phyloP scores from a whole-genome alignment of 164 flowering plant genomes.

The Stephania yunnanensis region DNA sequence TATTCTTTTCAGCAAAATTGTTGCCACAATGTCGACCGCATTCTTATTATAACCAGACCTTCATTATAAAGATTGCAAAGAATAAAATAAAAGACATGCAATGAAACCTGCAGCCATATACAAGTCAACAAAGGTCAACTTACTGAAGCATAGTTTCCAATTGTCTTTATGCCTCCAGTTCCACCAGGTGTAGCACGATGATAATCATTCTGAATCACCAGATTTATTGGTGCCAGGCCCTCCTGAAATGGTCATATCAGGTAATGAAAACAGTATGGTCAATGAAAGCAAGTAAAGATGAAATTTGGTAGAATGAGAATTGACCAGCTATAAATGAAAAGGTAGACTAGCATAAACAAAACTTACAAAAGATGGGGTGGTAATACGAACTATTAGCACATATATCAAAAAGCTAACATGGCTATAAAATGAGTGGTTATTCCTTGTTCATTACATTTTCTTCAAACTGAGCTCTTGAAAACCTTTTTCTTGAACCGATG shows the following conservation, averaged over 20 bases:
- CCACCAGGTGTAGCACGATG: constrained; percentile 99
- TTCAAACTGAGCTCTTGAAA: too few relatives aligned
- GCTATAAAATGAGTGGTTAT: too few relatives aligned
- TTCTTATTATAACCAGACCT: not conserved
- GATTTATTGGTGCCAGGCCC: constrained; percentile 80
- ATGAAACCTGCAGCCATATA: not conserved
- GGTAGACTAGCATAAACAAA: not conserved
- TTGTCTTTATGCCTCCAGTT: constrained; percentile 87
- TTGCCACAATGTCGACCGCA: not conserved
- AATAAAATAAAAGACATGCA: not conserved
- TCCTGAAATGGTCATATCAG: constrained; percentile 38
- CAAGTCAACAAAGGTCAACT: constrained; percentile 16
- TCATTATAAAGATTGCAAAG: not conserved
- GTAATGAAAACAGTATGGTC: not conserved
- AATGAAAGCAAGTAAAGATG: not conserved
- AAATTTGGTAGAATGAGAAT: not conserved
- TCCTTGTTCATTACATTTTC: too few relatives aligned
- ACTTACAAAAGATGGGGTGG: too few relatives aligned
- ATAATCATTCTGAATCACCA: constrained; percentile 68
- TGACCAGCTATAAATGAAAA: not conserved
- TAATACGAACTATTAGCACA: too few relatives aligned
- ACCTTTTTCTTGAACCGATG: too few relatives aligned
- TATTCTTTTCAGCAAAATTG: not conserved
- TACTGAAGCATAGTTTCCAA: constrained; percentile 98
- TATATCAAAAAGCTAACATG: too few relatives aligned